Evolutionary conservation across 2,329 filamentous ascomycete genomes (phyloP).

Genomic region (Conoideocrella luteorostrata): DNA sequence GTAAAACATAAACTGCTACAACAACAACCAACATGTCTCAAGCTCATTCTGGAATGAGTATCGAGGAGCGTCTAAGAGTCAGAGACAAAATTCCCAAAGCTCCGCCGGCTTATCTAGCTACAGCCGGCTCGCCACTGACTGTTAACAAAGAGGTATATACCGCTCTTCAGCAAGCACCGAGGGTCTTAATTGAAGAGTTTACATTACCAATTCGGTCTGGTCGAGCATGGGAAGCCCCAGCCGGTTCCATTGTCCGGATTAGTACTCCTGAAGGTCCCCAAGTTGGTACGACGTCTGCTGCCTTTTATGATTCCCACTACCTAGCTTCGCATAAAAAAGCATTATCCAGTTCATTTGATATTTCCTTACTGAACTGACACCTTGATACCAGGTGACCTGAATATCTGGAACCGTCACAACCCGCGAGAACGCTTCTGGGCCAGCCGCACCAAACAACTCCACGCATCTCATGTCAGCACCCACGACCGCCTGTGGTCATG

Average conservation of each 20-base stretch:
- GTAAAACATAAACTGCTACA: neutral
- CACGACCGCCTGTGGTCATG: slow-evolving; percentile 72
- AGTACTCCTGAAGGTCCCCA: slow-evolving; percentile 73
- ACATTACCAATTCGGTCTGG: slow-evolving; percentile 68
- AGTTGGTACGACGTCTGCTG: slow-evolving; percentile 57
- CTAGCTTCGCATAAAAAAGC: neutral
- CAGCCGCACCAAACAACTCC: slow-evolving; percentile 68
- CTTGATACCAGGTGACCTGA: slow-evolving; percentile 60
- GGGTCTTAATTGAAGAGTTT: slow-evolving; percentile 43
- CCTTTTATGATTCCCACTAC: no score
- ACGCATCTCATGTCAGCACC: slow-evolving; percentile 65
- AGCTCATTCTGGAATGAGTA: slow-evolving; percentile 10
- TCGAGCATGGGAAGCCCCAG: slow-evolving; percentile 63
- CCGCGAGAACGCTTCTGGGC: slow-evolving; percentile 81
- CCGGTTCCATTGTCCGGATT: slow-evolving; percentile 63
- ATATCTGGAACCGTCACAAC: slow-evolving; percentile 73
- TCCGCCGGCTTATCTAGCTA: slow-evolving; percentile 42
- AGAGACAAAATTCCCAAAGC: slow-evolving; percentile 40
- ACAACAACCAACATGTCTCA: slow-evolving; percentile 9
- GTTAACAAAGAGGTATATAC: slow-evolving; percentile 49
- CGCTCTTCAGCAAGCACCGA: slow-evolving; percentile 46
- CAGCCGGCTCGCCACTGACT: slow-evolving; percentile 34
- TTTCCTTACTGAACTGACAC: no score
- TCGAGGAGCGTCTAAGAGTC: slow-evolving; percentile 32
- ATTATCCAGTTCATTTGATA: no score